phyloP scores from a whole-genome alignment of 768 basidiomycete genomes.

The Boletus rufocinnamomeus region DNA sequence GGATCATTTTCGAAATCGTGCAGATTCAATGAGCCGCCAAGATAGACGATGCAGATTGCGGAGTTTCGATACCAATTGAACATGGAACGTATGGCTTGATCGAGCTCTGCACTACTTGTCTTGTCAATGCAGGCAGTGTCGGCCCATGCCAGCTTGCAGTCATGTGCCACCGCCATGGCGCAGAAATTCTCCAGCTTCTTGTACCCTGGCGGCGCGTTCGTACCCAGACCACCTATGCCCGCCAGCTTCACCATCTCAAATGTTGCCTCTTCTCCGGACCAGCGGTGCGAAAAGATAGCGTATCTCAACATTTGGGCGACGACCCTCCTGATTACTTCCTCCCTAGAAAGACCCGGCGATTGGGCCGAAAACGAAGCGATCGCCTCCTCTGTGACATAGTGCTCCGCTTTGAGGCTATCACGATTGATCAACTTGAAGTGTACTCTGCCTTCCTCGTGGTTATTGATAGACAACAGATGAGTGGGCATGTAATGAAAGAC shows the following conservation, averaged over 20 bases:
- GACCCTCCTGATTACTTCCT: neutral
- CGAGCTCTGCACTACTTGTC: constrained; percentile 9
- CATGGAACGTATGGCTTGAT: constrained; percentile 4
- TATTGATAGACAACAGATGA: neutral
- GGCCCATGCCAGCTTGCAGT: constrained; percentile 29
- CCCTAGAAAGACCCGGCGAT: neutral
- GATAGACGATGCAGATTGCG: neutral
- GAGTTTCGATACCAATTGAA: constrained; percentile 10
- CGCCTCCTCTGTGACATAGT: neutral
- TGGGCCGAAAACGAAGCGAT: neutral
- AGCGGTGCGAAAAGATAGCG: neutral
- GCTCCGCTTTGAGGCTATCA: neutral
- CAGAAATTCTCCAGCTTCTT: neutral
- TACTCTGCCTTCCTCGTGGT: neutral
- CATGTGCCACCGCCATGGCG: neutral
- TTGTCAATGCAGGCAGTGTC: constrained; percentile 6
- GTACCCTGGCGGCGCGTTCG: neutral
- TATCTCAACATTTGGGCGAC: neutral
- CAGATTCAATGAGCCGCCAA: neutral
- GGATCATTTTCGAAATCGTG: neutral
- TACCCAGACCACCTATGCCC: neutral
- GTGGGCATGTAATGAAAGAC: neutral
- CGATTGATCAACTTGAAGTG: neutral
- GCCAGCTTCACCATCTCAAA: neutral
- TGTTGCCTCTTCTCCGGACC: neutral